These are phyloP conservation scores for Vicia sativa DNA, from an alignment of 306 rosid species.

Conservation along the genomic window DNA sequence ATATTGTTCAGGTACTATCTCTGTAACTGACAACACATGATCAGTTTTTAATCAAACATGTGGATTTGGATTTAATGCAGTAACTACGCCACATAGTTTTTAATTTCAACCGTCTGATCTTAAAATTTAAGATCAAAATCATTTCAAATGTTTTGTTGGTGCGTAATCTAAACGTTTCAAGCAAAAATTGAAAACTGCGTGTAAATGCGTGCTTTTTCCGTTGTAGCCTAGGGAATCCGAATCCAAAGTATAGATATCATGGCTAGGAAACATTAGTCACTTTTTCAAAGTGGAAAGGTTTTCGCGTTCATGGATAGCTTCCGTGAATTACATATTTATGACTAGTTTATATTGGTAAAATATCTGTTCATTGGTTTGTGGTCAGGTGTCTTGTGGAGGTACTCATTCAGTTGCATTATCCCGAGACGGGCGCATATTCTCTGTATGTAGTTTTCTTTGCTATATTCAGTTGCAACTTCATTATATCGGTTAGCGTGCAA, in stretches of 20 bases:
- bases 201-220: no score
- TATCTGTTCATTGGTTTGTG: conserved; percentile 26
- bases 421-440: conserved; percentile 83
- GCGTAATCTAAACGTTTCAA: no score
- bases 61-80: no score
- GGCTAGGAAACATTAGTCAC: conserved; percentile 12
- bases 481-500: neutral
- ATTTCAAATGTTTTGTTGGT: no score
- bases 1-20: conserved; percentile 81
- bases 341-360: conserved; percentile 4
- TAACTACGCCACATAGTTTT: no score
- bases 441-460: conserved; percentile 55
- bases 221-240: no score
- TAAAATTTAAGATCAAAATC: no score
- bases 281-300: neutral
- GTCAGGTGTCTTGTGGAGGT: conserved; percentile 95
- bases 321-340: neutral
- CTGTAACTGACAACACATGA: neutral
- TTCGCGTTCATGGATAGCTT: conserved; percentile 2
- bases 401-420: conserved; percentile 94
- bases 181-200: no score
- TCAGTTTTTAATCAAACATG: neutral
- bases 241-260: neutral
- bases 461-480: neutral
- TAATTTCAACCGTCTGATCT: no score